Evolutionary conservation across 805 yeast species (phyloP).

Genomic region (Metschnikowia orientalis): DNA sequence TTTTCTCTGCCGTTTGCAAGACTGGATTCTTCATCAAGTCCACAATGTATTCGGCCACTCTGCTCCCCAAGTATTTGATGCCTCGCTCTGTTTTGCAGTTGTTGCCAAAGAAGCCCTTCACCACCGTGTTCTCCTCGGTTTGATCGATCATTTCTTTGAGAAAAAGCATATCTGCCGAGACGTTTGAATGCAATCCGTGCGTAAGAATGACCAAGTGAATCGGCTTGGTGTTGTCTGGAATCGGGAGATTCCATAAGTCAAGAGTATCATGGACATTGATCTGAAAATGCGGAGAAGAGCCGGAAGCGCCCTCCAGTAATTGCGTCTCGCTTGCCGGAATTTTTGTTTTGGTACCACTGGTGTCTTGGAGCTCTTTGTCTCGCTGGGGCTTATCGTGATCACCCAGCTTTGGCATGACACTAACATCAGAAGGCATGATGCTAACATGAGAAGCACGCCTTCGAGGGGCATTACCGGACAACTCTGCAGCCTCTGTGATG

Average conservation of each 20-base stretch:
- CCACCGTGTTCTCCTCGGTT: conserved; percentile 61
- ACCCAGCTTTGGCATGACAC: conserved; percentile 16
- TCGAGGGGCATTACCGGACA: conserved; percentile 1
- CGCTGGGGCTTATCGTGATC: background rate
- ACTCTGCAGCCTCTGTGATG: conserved; percentile 29
- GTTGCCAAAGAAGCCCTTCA: conserved; percentile 80
- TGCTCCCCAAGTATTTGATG: conserved; percentile 72
- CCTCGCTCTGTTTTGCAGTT: conserved; percentile 89
- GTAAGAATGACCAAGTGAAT: conserved; percentile 81
- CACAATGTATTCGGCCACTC: conserved; percentile 72
- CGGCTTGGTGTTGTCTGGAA: conserved; percentile 45
- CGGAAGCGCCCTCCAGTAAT: too few relatives aligned
- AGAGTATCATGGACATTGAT: conserved; percentile 57
- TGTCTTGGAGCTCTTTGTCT: background rate
- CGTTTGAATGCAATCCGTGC: conserved; percentile 90
- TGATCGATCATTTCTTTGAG: conserved; percentile 74
- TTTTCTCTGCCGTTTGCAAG: conserved; percentile 43
- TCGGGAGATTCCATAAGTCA: conserved; percentile 72
- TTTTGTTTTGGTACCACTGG: too few relatives aligned
- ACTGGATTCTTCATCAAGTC: conserved; percentile 47
- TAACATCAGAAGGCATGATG: background rate
- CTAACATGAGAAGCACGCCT: conserved; percentile 14
- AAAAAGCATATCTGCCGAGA: conserved; percentile 85
- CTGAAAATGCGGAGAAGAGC: conserved; percentile 25
- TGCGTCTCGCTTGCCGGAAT: too few relatives aligned